Percentiles rank a stretch among this genome's conserved stretches.
These are phyloP conservation scores for Anthoceros angustus DNA, from an alignment of 225 moss, liverwort and hornwort genomes.

Conservation along the genomic window DNA sequence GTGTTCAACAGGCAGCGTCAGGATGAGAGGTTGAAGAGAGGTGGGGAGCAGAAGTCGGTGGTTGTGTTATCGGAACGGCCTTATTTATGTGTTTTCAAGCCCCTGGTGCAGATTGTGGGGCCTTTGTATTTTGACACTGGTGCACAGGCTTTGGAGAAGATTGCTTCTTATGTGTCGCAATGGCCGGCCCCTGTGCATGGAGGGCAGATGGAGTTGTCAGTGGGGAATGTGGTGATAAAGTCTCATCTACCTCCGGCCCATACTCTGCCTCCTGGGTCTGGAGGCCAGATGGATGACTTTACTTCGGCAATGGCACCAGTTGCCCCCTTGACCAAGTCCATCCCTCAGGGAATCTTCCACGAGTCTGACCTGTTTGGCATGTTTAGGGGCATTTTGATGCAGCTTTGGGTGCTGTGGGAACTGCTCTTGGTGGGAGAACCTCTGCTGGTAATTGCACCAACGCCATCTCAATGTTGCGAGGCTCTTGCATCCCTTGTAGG, in stretches of 20 bases:
- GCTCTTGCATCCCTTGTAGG: constrained; percentile 85
- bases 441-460: constrained; percentile 80
- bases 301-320: constrained; percentile 92
- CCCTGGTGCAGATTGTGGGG: constrained; percentile 81
- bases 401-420: constrained; percentile 98
- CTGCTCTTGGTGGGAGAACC: constrained; percentile 90
- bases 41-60: constrained; percentile 95
- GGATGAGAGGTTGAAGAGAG: constrained; percentile 91
- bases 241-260: constrained; percentile 95
- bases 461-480: constrained; percentile 90
- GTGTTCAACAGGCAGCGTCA: constrained; percentile 99
- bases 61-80: constrained; percentile 90
- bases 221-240: constrained; percentile 52
- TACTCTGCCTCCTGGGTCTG: constrained; percentile 86
- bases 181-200: constrained; percentile 95
- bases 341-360: constrained; percentile 89
- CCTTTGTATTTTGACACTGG: constrained; percentile 96
- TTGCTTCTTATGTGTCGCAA: constrained; percentile 57
- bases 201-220: constrained; percentile 76
- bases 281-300: constrained; percentile 92
- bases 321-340: constrained; percentile 58
- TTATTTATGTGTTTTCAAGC: constrained; percentile 89
- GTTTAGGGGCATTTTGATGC: constrained; percentile 95
- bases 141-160: constrained; percentile 60
- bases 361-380: constrained; percentile 91